A percentile compares a stretch with the other conserved stretches of the same genome.
Evolutionary conservation across 352 stramenopile genomes (phyloP).

Genomic region (Pythium oligandrum): DNA sequence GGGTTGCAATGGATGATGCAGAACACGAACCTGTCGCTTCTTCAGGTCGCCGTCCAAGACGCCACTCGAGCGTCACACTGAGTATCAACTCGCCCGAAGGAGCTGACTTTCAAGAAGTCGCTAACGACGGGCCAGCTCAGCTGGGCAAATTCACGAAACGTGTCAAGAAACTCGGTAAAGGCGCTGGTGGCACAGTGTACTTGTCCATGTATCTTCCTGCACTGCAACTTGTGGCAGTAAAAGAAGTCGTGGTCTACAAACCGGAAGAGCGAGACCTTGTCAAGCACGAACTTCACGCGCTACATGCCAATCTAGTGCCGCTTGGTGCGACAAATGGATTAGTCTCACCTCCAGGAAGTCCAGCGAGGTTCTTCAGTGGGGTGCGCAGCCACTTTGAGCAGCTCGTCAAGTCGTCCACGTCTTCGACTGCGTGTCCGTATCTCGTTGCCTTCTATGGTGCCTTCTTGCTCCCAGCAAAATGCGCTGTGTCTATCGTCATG

Average conservation of each 20-base stretch:
- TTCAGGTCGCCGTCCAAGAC: slow-evolving; percentile 19
- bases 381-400: slow-evolving; percentile 9
- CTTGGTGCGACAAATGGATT: slow-evolving; percentile 24
- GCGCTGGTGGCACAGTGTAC: slow-evolving; percentile 80
- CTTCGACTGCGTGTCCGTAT: slow-evolving; percentile 46
- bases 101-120: slow-evolving; percentile 71
- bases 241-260: slow-evolving; percentile 82
- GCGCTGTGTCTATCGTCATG: slow-evolving; percentile 85
- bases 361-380: slow-evolving; percentile 9
- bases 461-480: slow-evolving; percentile 69
- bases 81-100: slow-evolving; percentile 58
- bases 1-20: too few species aligned
- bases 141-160: slow-evolving; percentile 59
- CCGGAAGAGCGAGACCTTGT: slow-evolving; percentile 78
- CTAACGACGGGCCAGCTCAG: slow-evolving; percentile 60
- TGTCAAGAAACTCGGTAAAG: slow-evolving; percentile 71
- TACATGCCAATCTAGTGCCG: slow-evolving; percentile 78
- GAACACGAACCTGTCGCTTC: too few species aligned
- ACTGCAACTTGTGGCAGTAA: slow-evolving; percentile 83
- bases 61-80: slow-evolving; percentile 50
- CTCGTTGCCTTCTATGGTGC: slow-evolving; percentile 89
- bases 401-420: slow-evolving; percentile 5
- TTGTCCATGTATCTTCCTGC: slow-evolving; percentile 78
- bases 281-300: slow-evolving; percentile 80
- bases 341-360: slow-evolving; percentile 4